These are phyloP conservation scores for Tetrahymena thermophila DNA, from an alignment of 73 alveolate species.

Conservation along the genomic window DNA sequence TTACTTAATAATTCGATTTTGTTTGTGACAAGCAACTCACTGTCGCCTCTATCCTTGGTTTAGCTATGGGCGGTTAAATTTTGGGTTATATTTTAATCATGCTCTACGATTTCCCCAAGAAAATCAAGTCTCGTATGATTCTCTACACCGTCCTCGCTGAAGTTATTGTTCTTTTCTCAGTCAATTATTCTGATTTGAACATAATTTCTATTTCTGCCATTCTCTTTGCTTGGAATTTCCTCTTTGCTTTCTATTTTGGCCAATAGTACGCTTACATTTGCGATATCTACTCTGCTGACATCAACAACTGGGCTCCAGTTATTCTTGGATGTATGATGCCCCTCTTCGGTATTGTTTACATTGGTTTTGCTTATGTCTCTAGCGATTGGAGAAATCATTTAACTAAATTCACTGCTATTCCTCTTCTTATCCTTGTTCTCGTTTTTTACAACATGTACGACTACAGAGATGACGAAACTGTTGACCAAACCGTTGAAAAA, in stretches of 20 bases:
- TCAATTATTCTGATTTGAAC: not conserved
- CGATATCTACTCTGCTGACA: not conserved
- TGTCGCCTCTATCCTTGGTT: not conserved
- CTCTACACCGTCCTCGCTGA: not conserved
- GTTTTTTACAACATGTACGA: not conserved
- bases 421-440: not conserved
- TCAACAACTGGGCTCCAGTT: conserved; percentile 1
- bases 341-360: not conserved
- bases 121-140: not conserved
- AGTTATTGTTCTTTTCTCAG: not conserved
- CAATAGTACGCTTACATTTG: not conserved
- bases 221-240: not conserved
- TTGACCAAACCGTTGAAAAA: not conserved
- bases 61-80: conserved; percentile 1
- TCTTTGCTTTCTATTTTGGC: not conserved
- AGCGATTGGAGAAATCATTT: not conserved
- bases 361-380: not conserved
- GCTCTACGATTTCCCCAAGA: conserved; percentile 3
- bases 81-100: not conserved
- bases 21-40: not conserved
- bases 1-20: not conserved
- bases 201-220: not conserved
- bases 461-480: conserved; percentile 2
- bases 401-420: not conserved
- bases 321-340: not conserved